Percentiles rank a stretch among this genome's conserved stretches.
These are phyloP conservation scores for Eucalyptus viminalis DNA, from an alignment of 345 rosid species.

Conservation along the genomic window DNA sequence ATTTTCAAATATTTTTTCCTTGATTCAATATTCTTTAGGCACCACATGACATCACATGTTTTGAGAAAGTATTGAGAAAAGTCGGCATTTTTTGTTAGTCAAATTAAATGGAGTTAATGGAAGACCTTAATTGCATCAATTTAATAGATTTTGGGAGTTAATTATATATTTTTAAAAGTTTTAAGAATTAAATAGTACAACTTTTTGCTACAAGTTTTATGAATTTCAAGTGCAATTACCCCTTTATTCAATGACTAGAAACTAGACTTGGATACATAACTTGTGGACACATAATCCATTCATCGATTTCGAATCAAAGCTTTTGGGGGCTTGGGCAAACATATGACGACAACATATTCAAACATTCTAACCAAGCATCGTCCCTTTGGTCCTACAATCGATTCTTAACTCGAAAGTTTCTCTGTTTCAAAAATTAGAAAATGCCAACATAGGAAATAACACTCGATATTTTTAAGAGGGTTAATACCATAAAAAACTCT, in stretches of 20 bases:
- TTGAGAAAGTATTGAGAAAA: background rate
- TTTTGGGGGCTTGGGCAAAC: background rate
- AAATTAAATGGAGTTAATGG: background rate
- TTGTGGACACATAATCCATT: background rate
- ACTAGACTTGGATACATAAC: background rate
- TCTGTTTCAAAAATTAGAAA: fast-evolving
- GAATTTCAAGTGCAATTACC: background rate
- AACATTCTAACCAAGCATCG: fast-evolving
- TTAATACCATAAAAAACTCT: fast-evolving
- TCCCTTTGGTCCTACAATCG: fast-evolving
- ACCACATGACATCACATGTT: fast-evolving
- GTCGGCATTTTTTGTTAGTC: background rate
- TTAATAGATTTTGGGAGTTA: fast-evolving
- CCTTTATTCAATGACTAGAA: background rate
- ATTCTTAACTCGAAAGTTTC: fast-evolving
- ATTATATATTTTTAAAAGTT: fast-evolving
- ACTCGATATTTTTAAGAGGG: fast-evolving
- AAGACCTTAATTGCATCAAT: fast-evolving
- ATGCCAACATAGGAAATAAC: background rate
- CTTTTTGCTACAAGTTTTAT: fast-evolving
- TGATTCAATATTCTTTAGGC: fast-evolving
- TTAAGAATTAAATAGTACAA: background rate
- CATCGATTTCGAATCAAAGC: background rate
- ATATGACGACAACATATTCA: too few relatives aligned
- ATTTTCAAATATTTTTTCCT: background rate